Percentiles rank a stretch among this genome's conserved stretches.
Conservation (phyloP, 371 early-diverging fungal species). For the Saksenaea vasiformis region DNA sequence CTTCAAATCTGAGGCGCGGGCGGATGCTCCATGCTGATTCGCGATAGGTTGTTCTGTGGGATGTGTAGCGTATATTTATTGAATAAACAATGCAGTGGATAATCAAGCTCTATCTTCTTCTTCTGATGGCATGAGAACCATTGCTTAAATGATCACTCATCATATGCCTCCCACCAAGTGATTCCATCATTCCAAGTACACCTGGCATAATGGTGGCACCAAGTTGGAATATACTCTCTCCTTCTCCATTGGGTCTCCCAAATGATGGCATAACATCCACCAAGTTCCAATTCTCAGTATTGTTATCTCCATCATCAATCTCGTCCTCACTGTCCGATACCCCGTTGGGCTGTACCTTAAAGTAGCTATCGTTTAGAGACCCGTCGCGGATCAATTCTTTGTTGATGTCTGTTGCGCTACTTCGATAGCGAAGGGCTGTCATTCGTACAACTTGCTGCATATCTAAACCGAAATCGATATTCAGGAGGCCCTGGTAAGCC, state of each 20-base stretch:
- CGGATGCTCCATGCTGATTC: no score
- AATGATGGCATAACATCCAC: conserved; percentile 52
- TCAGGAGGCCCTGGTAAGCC: conserved; percentile 26
- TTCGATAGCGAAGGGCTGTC: conserved; percentile 29
- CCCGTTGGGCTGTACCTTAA: conserved; percentile 17
- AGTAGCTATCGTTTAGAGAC: conserved; percentile 19
- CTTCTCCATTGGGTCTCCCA: conserved; percentile 24
- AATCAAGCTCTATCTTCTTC: background rate
- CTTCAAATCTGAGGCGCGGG: no score
- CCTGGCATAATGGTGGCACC: conserved; percentile 42
- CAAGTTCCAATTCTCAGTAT: conserved; percentile 41
- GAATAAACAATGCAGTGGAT: background rate
- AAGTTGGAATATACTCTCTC: conserved; percentile 36
- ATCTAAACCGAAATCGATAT: conserved; percentile 33
- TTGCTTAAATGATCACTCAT: background rate
- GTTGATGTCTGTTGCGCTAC: conserved; percentile 11
- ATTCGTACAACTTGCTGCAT: conserved; percentile 41
- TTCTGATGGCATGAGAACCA: background rate
- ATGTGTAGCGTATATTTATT: no score
- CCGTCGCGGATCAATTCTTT: conserved; percentile 11
- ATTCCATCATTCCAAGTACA: conserved; percentile 35
- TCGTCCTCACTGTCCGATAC: conserved; percentile 15
- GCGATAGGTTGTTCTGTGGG: no score
- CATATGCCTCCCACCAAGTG: background rate
- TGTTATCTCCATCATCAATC: conserved; percentile 12